Conservation (phyloP, 345 rosid species). For the Rhodamnia rubescens region DNA sequence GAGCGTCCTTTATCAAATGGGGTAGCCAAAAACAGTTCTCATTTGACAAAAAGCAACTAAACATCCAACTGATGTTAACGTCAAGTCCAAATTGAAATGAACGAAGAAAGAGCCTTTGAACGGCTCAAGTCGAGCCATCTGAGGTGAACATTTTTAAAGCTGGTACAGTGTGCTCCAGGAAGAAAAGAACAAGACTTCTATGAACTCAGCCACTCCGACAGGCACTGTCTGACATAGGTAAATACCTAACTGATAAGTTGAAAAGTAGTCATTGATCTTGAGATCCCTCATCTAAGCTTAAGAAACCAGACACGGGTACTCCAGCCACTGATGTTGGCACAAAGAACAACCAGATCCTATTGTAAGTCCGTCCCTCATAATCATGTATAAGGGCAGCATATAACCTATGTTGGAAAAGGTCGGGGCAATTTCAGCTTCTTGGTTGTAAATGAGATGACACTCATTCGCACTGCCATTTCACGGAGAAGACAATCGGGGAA, state of each 20-base stretch:
- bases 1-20: not conserved
- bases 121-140: not conserved
- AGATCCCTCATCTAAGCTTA: not conserved
- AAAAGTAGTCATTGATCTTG: not conserved
- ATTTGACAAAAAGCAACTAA: not conserved
- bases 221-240: not conserved
- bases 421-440: not conserved
- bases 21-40: not conserved
- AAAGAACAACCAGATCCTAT: not conserved
- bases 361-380: not conserved
- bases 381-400: not conserved
- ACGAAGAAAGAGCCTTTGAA: not conserved
- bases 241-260: not conserved
- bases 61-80: not conserved
- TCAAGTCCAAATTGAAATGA: not conserved
- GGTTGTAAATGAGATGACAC: not conserved
- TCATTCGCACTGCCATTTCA: not conserved
- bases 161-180: not conserved
- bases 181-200: not conserved
- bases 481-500: not conserved
- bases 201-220: not conserved
- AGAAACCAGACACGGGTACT: not conserved
- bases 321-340: not conserved
- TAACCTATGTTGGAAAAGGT: not conserved
- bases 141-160: not conserved